Percentiles rank a stretch among this genome's conserved stretches.
Conservation (phyloP, 2,329 filamentous ascomycete genomes). For the Cryphonectria japonica region DNA sequence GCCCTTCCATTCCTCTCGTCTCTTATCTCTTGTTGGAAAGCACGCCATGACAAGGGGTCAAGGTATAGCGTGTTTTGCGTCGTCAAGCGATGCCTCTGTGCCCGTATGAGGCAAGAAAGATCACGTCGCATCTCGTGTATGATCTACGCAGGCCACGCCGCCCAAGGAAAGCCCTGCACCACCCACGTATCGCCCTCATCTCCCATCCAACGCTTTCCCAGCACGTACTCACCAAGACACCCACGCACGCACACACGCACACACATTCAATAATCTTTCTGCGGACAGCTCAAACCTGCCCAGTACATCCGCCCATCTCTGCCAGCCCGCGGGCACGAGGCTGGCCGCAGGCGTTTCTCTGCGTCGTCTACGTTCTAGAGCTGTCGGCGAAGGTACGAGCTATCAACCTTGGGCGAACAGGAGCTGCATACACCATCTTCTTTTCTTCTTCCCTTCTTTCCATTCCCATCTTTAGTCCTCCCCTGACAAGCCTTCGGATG, state of each 20-base stretch:
- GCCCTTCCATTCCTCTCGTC: not conserved
- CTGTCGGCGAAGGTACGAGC: not conserved
- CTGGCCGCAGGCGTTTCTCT: not conserved
- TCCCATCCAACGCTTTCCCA: not conserved
- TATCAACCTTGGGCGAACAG: too few relatives aligned
- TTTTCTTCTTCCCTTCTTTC: not conserved
- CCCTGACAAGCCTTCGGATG: not conserved
- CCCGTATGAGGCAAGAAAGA: not conserved
- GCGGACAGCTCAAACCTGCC: not conserved
- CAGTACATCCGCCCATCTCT: not conserved
- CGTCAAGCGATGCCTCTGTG: not conserved
- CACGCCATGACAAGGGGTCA: not conserved
- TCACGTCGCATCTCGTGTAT: constrained; percentile 2
- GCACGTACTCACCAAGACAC: not conserved
- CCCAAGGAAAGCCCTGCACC: constrained; percentile 1
- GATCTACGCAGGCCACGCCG: not conserved
- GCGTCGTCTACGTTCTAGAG: not conserved
- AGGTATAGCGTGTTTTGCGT: not conserved
- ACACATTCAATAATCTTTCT: not conserved
- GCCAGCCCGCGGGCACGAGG: too few relatives aligned
- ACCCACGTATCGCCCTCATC: not conserved
- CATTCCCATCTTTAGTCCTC: not conserved
- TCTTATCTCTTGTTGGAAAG: not conserved
- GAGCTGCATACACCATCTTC: not conserved
- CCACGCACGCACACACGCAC: too few relatives aligned